A percentile compares a stretch with the other conserved stretches of the same genome.
Conservation (phyloP, 75 land plant species). For the Azolla pinnata region DNA sequence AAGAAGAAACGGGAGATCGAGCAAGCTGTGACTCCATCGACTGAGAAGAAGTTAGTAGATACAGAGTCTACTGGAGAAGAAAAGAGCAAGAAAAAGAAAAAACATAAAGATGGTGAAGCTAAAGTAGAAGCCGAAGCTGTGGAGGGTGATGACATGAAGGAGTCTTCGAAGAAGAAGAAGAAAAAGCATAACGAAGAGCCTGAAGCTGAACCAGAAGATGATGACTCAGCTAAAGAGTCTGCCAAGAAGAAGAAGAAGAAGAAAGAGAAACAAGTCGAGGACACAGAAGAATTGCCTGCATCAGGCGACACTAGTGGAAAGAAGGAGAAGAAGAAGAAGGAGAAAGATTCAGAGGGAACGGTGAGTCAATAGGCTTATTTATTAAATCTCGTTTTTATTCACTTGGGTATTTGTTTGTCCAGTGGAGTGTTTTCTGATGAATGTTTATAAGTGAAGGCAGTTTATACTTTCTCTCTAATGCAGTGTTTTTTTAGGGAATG, state of each 20-base stretch:
- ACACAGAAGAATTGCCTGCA: not conserved
- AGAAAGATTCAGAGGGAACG: slow-evolving; percentile 12
- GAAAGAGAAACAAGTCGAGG: slow-evolving; percentile 29
- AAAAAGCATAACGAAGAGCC: slow-evolving; percentile 17
- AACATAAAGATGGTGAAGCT: slow-evolving; percentile 10
- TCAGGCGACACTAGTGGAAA: not conserved
- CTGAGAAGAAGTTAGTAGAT: slow-evolving; percentile 3
- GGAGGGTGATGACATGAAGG: slow-evolving; percentile 20
- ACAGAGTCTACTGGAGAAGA: slow-evolving; percentile 7
- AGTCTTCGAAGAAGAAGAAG: slow-evolving; percentile 41
- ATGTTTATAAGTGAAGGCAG: not conserved
- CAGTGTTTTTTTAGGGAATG: not conserved
- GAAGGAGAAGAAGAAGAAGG: slow-evolving; percentile 13
- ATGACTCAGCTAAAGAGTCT: not conserved
- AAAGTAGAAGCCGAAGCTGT: slow-evolving; percentile 18
- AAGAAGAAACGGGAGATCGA: slow-evolving; percentile 23
- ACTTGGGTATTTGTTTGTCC: too few relatives aligned
- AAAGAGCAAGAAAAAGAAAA: slow-evolving; percentile 31
- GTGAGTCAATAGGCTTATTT: too few relatives aligned
- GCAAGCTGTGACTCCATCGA: not conserved
- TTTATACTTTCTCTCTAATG: not conserved
- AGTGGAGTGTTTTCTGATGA: not conserved
- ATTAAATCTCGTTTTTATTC: too few relatives aligned
- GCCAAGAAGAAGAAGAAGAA: slow-evolving; percentile 47
- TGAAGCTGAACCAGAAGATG: not conserved